phyloP scores from a whole-genome alignment of 2,329 filamentous ascomycete species.

The Chrysosporium queenslandicum region DNA sequence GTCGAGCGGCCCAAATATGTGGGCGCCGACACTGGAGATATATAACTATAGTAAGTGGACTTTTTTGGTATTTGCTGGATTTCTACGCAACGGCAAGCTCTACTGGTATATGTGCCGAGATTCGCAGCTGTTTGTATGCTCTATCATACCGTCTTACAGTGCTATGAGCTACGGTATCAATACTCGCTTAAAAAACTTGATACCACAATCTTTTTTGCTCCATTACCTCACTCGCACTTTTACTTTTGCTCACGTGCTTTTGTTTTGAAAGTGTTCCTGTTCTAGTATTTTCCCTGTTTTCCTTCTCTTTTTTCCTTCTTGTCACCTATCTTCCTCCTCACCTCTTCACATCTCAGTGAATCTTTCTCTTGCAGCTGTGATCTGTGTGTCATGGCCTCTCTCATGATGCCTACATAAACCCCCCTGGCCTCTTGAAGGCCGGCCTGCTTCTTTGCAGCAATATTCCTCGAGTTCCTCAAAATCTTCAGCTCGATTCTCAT shows the following conservation, averaged over 20 bases:
- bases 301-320: neutral
- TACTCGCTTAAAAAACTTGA: neutral
- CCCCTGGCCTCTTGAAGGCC: neutral
- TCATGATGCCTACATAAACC: neutral
- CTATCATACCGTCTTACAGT: neutral
- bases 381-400: neutral
- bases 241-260: neutral
- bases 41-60: neutral
- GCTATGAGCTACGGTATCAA: neutral
- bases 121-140: neutral
- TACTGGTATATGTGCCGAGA: neutral
- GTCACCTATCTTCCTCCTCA: neutral
- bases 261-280: neutral
- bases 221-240: neutral
- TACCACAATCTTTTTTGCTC: neutral
- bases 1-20: too few relatives aligned
- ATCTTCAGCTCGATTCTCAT: neutral
- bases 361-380: neutral
- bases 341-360: neutral
- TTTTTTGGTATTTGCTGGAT: neutral
- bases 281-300: neutral
- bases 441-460: neutral
- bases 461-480: neutral
- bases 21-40: too few relatives aligned
- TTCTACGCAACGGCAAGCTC: neutral